Base-by-base conservation (phyloP, 2,329 filamentous ascomycete species). In the Colletotrichum scovillei region DNA sequence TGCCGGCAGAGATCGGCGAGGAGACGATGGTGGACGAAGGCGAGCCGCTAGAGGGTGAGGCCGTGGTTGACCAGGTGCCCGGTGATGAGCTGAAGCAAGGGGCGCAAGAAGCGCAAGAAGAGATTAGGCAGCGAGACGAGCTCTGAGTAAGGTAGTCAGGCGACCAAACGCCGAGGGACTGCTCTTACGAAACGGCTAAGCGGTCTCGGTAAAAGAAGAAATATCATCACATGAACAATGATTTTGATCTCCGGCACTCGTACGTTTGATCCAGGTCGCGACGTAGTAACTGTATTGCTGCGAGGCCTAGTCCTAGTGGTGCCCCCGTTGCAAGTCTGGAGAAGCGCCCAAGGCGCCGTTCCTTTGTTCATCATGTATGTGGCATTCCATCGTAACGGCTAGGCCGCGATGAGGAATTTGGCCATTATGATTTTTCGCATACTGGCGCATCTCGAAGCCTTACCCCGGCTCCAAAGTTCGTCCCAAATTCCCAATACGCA, bases 81-180 rank as follows among this genome's bases (percentile, higher is more conserved):
- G 28, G 8, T 11, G 80, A 80, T 73, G 80, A 79, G 63, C 78
- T 76, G 35, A 72, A 62, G 35, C 75, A 75, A 68, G 76, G 63
- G 49, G 46, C 30, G 42, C 74, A 56, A n/a, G 71, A 74, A 22
- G 46, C 28, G 42, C 74, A 58, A n/a, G 71, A 74, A 22, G 71
- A 72, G 26, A 38, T 64, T 22, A 74, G 63, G 63, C 72, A 72
- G 24, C 57, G 63, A 63, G 67, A 74, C 26, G 72, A 74, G 68
- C 63, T 74, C 38, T 74, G 38, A 56, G 32, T 42, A 14, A 60
- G 28, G 42, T 24, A 49, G 32, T 42, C n/a, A 60, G 65, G 32
- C 26, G 16, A 38, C 58, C 35, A 49, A 19, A 32, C 19, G 55
- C 28, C 35, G 16, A 22, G 49, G 22, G 49, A 7, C 14, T 32